Base-by-base conservation (phyloP, 345 rosid genomes). In the Hypericum androsaemum region DNA sequence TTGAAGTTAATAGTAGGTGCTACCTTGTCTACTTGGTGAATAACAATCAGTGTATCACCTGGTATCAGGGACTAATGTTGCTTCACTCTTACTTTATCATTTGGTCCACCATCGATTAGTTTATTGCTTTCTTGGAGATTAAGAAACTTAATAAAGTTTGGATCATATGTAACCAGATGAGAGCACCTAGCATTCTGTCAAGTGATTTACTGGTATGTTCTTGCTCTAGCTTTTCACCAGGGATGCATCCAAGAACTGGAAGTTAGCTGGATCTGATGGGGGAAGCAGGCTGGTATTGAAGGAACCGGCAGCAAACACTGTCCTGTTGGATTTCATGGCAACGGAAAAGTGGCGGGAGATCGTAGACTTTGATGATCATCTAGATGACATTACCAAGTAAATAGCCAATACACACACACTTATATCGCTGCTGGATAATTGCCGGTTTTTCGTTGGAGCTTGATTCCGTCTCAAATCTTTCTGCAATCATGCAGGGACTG, bases 201-300 rank as follows among this genome's bases (percentile, higher is more conserved):
- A 43, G 10, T 10, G 8, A 46, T 36, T 54, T 51, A 51, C 39
- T 14, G 42, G 56, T 57, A 42, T 54, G 14, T 17, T 57, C 43
- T 7, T 55, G 55, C 6, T 51, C 52, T 68, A 92, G 98, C 88
- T 88, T 60, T 83, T 76, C 64, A 71, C 76, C 50, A 82, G 78
- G 75, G 96, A 84, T 75, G 83, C 83, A 61, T 92, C 89, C 53
- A 90, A 76, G 83, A 84, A 66, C 63, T 92, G 96, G 98, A 84
- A 79, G 78, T 64, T 73, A 28, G 76, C 68, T 46, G 83, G 83
- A 61, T 57, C 81, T 0, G 88, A 81, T 64, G 82, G 81, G 64
- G 79, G 86, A 70, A 71, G 77, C 71, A 75, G 59, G 43, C 67
- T 92, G 70, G 66, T 73, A 9, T 59, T 64, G 39, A 88, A 81